Conservation (phyloP, 257 asterid species). For the Nicotiana tomentosiformis region DNA sequence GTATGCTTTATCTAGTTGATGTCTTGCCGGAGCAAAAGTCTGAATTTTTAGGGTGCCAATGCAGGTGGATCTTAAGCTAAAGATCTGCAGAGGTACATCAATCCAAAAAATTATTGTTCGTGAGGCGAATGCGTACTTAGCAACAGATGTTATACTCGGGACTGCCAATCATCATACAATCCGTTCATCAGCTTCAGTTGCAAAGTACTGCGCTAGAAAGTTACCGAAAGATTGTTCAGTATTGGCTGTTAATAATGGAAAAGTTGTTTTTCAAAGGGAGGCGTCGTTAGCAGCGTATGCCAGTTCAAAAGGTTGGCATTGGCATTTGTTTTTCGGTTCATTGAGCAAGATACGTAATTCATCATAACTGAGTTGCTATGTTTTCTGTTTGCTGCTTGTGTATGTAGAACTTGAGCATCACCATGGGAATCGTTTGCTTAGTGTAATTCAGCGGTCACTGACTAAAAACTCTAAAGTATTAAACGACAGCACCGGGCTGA, state of each 20-base stretch:
- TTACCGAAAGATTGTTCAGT: constrained; percentile 66
- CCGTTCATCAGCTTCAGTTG: constrained; percentile 67
- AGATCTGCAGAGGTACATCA: constrained; percentile 92
- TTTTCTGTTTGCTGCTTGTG: constrained; percentile 11
- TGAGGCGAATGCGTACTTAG: constrained; percentile 68
- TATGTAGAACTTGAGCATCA: constrained; percentile 54
- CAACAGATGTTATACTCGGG: constrained; percentile 71
- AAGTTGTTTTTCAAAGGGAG: constrained; percentile 56
- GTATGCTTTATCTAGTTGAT: background rate
- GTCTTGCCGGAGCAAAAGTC: background rate
- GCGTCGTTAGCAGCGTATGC: constrained; percentile 32
- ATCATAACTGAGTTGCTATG: background rate
- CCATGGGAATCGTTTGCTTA: constrained; percentile 46
- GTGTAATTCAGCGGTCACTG: constrained; percentile 66
- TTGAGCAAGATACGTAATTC: background rate
- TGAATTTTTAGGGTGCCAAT: background rate
- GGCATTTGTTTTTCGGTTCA: constrained; percentile 1
- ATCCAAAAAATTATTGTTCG: constrained; percentile 62
- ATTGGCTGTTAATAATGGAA: constrained; percentile 75
- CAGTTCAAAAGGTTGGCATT: constrained; percentile 44
- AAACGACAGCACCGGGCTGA: constrained; percentile 24
- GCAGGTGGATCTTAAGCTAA: constrained; percentile 91
- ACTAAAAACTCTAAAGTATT: constrained; percentile 52
- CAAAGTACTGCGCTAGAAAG: constrained; percentile 78
- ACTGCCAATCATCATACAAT: constrained; percentile 60